Evolutionary conservation across 2,329 filamentous ascomycete genomes (phyloP).

Genomic region (Alternaria novae-zelandiae): DNA sequence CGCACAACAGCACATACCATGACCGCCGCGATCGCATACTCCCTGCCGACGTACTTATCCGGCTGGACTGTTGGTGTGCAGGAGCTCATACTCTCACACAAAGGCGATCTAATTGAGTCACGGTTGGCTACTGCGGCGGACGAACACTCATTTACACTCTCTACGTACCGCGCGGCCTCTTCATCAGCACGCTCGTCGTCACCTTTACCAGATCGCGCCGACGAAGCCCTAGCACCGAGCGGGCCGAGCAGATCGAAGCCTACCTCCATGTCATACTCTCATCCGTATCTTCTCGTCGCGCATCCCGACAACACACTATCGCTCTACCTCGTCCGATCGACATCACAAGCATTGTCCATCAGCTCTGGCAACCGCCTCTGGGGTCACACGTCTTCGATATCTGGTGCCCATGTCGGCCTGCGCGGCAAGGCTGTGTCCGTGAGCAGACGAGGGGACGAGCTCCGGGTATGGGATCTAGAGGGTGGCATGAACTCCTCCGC

Average conservation of each 20-base stretch:
- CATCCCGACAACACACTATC: conserved; percentile 88
- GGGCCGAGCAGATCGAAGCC: conserved; percentile 47
- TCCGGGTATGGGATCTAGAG: conserved; percentile 88
- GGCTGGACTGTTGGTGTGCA: conserved; percentile 95
- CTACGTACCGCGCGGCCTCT: conserved; percentile 34
- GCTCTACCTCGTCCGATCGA: conserved; percentile 81
- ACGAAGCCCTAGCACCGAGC: conserved; percentile 23
- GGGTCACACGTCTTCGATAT: conserved; percentile 91
- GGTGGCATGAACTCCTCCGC: conserved; percentile 63
- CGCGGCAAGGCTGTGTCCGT: conserved; percentile 91
- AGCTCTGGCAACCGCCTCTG: conserved; percentile 78
- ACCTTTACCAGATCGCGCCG: conserved; percentile 33
- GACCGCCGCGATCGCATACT: conserved; percentile 86
- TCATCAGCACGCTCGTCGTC: conserved; percentile 37
- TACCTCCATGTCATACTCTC: conserved; percentile 62
- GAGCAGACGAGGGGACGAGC: conserved; percentile 71
- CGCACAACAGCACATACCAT: conserved; percentile 69
- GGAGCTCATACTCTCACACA: conserved; percentile 72
- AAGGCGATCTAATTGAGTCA: conserved; percentile 57
- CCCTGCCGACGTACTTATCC: conserved; percentile 74
- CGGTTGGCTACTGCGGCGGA: conserved; percentile 59
- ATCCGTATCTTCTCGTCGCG: conserved; percentile 85
- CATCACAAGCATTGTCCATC: conserved; percentile 68
- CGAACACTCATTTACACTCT: conserved; percentile 53
- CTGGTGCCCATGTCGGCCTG: conserved; percentile 81